Evolutionary conservation across 2,329 filamentous ascomycete genomes (phyloP).

Genomic region (Sporothrix sp.): DNA sequence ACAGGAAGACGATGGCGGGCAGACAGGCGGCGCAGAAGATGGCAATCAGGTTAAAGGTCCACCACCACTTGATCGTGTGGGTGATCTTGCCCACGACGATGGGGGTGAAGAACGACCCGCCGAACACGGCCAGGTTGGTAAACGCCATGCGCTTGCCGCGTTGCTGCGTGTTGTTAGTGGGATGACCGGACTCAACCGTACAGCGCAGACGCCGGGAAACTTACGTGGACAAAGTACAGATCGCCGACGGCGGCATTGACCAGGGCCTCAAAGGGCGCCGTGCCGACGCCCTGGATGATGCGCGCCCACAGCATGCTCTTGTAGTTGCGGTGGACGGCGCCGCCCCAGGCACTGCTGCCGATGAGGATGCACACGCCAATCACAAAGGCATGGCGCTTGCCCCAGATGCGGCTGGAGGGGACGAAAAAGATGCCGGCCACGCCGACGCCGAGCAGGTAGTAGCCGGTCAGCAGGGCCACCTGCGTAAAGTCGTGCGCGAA

Average conservation of each 20-base stretch:
- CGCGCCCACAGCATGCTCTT: slow-evolving; percentile 65
- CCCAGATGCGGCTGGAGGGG: slow-evolving; percentile 80
- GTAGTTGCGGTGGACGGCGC: slow-evolving; percentile 57
- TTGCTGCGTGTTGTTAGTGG: too few species aligned
- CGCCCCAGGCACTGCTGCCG: slow-evolving; percentile 67
- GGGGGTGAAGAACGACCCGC: slow-evolving; percentile 58
- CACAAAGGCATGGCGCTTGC: slow-evolving; percentile 81
- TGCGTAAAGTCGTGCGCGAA: slow-evolving; percentile 60
- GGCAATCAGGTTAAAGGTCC: slow-evolving; percentile 80
- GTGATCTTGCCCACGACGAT: slow-evolving; percentile 88
- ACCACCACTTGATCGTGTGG: slow-evolving; percentile 63
- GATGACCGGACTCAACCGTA: too few species aligned
- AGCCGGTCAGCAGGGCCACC: slow-evolving; percentile 75
- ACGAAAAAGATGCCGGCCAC: slow-evolving; percentile 77
- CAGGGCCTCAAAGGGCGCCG: slow-evolving; percentile 81
- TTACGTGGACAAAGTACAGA: slow-evolving; percentile 72
- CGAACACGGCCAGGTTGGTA: slow-evolving; percentile 48
- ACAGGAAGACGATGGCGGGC: slow-evolving; percentile 64
- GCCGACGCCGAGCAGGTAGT: slow-evolving; percentile 75
- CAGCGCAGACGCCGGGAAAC: too few species aligned
- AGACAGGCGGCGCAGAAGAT: slow-evolving; percentile 69
- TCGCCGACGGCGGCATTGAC: slow-evolving; percentile 86
- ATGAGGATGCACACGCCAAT: slow-evolving; percentile 66
- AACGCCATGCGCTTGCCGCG: slow-evolving; percentile 82
- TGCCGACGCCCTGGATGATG: slow-evolving; percentile 74